Evolutionary conservation across 129 eudicot genomes (phyloP).

Genomic region (Pulicaria dysenterica): DNA sequence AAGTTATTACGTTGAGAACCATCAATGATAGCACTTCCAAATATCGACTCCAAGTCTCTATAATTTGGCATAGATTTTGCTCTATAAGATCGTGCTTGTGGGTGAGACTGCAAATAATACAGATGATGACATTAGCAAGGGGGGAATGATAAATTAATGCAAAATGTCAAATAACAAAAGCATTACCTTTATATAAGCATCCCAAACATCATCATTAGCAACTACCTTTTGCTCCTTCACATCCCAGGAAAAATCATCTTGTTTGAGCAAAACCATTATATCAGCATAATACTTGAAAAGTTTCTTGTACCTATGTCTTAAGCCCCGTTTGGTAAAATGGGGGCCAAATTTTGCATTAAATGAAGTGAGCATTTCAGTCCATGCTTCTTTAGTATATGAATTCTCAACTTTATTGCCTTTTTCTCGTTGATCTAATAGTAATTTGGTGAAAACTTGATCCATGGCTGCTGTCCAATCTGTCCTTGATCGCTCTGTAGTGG

Average conservation of each 20-base stretch:
- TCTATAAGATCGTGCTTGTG: constrained; percentile 52
- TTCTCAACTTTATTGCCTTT: constrained; percentile 53
- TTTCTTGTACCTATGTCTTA: constrained; percentile 65
- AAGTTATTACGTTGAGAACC: constrained; percentile 29
- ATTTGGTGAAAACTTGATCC: constrained; percentile 49
- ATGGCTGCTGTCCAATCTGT: constrained; percentile 62
- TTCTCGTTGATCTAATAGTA: constrained; percentile 49
- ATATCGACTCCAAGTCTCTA: constrained; percentile 43
- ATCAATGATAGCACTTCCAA: constrained; percentile 36
- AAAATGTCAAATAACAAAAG: constrained; percentile 1
- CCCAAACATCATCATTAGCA: constrained; percentile 63
- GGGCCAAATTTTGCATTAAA: constrained; percentile 48
- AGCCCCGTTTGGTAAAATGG: constrained; percentile 49
- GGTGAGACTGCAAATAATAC: constrained; percentile 43
- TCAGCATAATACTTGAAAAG: constrained; percentile 49
- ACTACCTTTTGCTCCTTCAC: constrained; percentile 43
- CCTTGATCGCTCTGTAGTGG: constrained; percentile 43
- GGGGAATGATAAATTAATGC: neutral
- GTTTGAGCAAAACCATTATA: constrained; percentile 39
- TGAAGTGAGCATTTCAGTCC: constrained; percentile 55
- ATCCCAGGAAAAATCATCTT: constrained; percentile 61
- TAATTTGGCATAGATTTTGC: constrained; percentile 43
- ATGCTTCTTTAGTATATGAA: constrained; percentile 50
- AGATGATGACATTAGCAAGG: constrained; percentile 4
- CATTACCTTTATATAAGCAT: constrained; percentile 53